phyloP scores from a whole-genome alignment of 305 asterid genomes.

The Galium porrigens region DNA sequence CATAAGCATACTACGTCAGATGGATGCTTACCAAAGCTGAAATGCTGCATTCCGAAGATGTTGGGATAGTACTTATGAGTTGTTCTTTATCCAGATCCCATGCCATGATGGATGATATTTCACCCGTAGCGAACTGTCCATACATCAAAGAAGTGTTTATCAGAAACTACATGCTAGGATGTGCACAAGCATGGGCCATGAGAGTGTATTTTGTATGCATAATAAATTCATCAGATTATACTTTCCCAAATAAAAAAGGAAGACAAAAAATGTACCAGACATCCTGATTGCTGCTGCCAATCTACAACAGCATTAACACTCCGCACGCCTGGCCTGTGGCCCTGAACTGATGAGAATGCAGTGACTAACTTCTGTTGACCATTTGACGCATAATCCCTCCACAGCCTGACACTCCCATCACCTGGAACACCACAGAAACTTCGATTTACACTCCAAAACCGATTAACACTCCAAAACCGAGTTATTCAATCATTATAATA shows the following conservation, averaged over 20 bases:
- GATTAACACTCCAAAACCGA: background rate
- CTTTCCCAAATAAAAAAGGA: background rate
- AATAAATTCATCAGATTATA: background rate
- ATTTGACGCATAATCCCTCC: slow-evolving; percentile 72
- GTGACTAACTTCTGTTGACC: slow-evolving; percentile 79
- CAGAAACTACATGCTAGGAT: slow-evolving; percentile 4
- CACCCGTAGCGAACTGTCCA: slow-evolving; percentile 74
- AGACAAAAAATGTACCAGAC: slow-evolving; percentile 39
- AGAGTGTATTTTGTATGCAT: background rate
- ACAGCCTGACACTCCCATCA: slow-evolving; percentile 82
- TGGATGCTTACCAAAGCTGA: slow-evolving; percentile 71
- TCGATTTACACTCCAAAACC: background rate
- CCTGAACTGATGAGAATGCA: slow-evolving; percentile 83
- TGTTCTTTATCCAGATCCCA: slow-evolving; percentile 99
- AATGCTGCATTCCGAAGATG: slow-evolving; percentile 64
- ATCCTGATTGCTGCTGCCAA: slow-evolving; percentile 99
- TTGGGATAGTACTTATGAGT: slow-evolving; percentile 62
- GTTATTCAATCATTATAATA: too few species aligned
- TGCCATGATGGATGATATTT: slow-evolving; percentile 73
- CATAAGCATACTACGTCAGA: background rate
- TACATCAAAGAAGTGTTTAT: slow-evolving; percentile 16
- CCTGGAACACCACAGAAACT: slow-evolving; percentile 25
- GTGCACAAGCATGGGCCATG: background rate
- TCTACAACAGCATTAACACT: slow-evolving; percentile 90
- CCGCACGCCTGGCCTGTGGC: slow-evolving; percentile 77